Conservation (phyloP, 2,329 filamentous ascomycete genomes). For the Pseudogymnoascus sp. region DNA sequence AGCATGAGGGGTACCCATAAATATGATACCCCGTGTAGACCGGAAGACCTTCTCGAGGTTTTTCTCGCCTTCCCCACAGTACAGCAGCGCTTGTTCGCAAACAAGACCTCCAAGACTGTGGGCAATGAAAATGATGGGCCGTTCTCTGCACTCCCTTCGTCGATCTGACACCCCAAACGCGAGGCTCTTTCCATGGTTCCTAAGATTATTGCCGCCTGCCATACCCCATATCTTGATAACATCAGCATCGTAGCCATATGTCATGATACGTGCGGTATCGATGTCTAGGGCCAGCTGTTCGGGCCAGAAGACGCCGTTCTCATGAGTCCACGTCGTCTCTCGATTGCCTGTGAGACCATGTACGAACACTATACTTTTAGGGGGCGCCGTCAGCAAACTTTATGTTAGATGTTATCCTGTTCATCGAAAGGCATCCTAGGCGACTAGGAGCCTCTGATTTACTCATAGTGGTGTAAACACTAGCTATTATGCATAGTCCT, state of each 20-base stretch:
- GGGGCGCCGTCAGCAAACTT: neutral
- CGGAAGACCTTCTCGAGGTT: constrained; percentile 14
- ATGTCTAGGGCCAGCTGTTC: constrained; percentile 15
- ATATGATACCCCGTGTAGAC: constrained; percentile 18
- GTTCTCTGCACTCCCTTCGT: constrained; percentile 13
- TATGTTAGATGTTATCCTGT: neutral
- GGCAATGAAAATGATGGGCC: constrained; percentile 20
- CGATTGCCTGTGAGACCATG: constrained; percentile 39
- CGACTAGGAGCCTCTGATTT: neutral
- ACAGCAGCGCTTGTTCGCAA: constrained; percentile 17
- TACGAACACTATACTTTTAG: constrained; percentile 34
- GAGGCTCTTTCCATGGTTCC: constrained; percentile 17
- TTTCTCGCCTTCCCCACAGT: constrained; percentile 13
- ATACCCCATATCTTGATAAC: constrained; percentile 15
- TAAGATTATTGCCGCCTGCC: constrained; percentile 16
- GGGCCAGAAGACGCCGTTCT: constrained; percentile 18
- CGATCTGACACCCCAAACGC: constrained; percentile 15
- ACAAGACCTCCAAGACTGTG: constrained; percentile 21
- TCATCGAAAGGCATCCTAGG: neutral
- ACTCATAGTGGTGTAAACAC: neutral
- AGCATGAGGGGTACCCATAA: constrained; percentile 21
- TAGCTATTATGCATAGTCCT: neutral
- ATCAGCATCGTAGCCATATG: constrained; percentile 1
- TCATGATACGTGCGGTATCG: constrained; percentile 2
- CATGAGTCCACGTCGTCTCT: constrained; percentile 35